Evolutionary conservation across 2,329 filamentous ascomycete species (phyloP).

Genomic region (Fusarium ambrosium): DNA sequence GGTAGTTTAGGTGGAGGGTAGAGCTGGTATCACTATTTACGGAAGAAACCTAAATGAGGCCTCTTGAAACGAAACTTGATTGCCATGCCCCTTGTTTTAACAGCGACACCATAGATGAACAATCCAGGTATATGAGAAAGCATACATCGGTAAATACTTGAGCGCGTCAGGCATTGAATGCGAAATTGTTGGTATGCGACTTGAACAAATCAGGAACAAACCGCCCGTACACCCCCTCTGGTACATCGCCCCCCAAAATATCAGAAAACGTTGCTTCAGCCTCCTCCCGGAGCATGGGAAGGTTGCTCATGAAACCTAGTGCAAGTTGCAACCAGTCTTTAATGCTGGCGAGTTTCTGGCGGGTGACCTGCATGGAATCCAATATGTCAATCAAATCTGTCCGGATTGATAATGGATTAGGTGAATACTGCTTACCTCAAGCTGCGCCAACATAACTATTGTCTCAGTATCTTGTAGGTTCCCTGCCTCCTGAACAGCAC

Average conservation of each 20-base stretch:
- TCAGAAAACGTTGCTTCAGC: neutral
- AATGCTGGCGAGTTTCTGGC: neutral
- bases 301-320: neutral
- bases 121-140: neutral
- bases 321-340: neutral
- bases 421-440: neutral
- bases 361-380: neutral
- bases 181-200: neutral
- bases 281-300: neutral
- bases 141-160: neutral
- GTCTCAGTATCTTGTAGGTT: neutral
- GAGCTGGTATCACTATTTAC: neutral
- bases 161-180: neutral
- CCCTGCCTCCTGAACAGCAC: neutral
- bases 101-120: neutral
- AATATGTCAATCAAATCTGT: neutral
- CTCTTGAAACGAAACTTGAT: neutral
- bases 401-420: neutral
- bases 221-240: neutral
- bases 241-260: neutral
- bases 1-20: neutral
- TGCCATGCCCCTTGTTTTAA: neutral
- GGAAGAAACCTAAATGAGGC: neutral
- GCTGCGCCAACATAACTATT: neutral
- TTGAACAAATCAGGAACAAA: neutral